Evolutionary conservation across 2,329 filamentous ascomycete species (phyloP).

Genomic region (Exophiala spinifera): DNA sequence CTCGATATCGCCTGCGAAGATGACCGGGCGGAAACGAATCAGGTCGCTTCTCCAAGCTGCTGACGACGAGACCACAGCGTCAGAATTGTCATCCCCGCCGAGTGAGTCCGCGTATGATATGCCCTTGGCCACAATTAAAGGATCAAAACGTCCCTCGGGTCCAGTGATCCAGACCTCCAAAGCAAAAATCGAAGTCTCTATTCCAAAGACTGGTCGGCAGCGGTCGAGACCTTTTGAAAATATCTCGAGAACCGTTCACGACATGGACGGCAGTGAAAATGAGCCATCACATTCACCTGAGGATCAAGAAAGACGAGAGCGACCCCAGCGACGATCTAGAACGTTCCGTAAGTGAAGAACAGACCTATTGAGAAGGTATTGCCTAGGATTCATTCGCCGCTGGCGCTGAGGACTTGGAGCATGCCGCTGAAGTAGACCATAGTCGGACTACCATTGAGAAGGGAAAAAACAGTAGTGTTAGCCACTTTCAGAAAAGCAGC

Average conservation of each 20-base stretch:
- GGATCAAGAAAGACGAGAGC: no score
- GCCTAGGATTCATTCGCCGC: slow-evolving; percentile 34
- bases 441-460: slow-evolving; percentile 32
- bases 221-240: neutral
- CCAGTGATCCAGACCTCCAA: no score
- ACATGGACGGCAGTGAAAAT: neutral
- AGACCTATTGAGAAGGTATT: slow-evolving; percentile 57
- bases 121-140: neutral
- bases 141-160: no score
- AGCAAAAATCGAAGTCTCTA: neutral
- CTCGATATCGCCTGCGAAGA: slow-evolving; percentile 13
- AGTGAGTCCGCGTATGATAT: neutral
- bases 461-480: no score
- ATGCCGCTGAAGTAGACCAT: slow-evolving; percentile 35
- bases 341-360: slow-evolving; percentile 46
- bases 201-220: neutral
- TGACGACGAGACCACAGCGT: slow-evolving; percentile 12
- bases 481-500: no score
- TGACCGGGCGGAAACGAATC: slow-evolving; percentile 1
- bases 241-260: no score
- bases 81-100: slow-evolving; percentile 9
- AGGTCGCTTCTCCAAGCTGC: slow-evolving; percentile 9
- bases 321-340: slow-evolving; percentile 44
- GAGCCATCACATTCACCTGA: no score
- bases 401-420: slow-evolving; percentile 31